phyloP scores from a whole-genome alignment of 306 rosid genomes.

The Trifolium repens region DNA sequence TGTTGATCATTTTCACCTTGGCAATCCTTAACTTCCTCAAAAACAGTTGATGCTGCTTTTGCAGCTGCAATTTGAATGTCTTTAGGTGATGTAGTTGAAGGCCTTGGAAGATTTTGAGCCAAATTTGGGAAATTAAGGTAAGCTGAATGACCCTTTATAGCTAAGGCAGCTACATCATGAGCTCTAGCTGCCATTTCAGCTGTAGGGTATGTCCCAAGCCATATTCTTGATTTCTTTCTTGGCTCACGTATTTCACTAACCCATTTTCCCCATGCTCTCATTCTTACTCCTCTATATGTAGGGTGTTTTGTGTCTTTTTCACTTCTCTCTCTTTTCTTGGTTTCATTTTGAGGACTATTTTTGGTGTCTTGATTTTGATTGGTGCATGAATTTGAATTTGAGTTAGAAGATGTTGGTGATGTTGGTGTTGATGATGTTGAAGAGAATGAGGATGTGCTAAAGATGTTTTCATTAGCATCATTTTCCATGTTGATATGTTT shows the following conservation, averaged over 20 bases:
- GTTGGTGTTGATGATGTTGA: slow-evolving; percentile 21
- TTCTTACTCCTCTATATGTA: slow-evolving; percentile 77
- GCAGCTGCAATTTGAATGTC: slow-evolving; percentile 94
- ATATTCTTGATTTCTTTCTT: slow-evolving; percentile 84
- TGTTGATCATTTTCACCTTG: slow-evolving; percentile 25
- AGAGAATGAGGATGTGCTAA: slow-evolving; percentile 18
- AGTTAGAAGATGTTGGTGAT: slow-evolving; percentile 15
- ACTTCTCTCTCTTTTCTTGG: slow-evolving; percentile 52
- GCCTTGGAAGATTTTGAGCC: slow-evolving; percentile 66
- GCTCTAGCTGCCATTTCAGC: slow-evolving; percentile 98
- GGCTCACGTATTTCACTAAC: slow-evolving; percentile 95
- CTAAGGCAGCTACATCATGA: slow-evolving; percentile 88
- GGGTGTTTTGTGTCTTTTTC: slow-evolving; percentile 55
- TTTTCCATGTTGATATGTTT: slow-evolving; percentile 64
- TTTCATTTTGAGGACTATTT: slow-evolving; percentile 34
- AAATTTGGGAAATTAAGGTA: slow-evolving; percentile 82
- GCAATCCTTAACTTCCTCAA: slow-evolving; percentile 28
- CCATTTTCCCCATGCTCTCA: slow-evolving; percentile 91
- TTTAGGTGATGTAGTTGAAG: slow-evolving; percentile 68
- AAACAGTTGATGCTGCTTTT: slow-evolving; percentile 63
- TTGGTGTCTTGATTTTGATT: slow-evolving; percentile 6
- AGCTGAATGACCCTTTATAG: slow-evolving; percentile 83
- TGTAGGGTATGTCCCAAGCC: slow-evolving; percentile 89
- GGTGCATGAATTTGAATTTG: slow-evolving; percentile 39
- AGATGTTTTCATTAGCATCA: slow-evolving; percentile 55